Conservation (phyloP, 2,329 filamentous ascomycete genomes). For the Piedraia hortae region DNA sequence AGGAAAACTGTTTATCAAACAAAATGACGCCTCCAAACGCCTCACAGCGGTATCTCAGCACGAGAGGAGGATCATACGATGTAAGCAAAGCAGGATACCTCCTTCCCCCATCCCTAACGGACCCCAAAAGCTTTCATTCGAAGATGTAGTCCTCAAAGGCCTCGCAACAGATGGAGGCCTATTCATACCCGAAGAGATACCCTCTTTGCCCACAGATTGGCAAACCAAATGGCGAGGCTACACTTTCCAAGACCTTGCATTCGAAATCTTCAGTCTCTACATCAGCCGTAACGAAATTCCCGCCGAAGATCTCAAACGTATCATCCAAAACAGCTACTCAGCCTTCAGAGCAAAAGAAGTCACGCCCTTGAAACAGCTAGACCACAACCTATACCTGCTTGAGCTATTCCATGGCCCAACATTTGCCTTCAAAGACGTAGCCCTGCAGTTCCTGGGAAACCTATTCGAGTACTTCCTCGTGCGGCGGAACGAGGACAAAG, state of each 20-base stretch:
- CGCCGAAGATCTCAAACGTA: slow-evolving; percentile 45
- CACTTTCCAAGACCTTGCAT: slow-evolving; percentile 56
- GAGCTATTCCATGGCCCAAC: slow-evolving; percentile 93
- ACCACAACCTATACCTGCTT: slow-evolving; percentile 49
- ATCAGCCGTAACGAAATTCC: slow-evolving; percentile 68
- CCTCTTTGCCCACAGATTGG: slow-evolving; percentile 34
- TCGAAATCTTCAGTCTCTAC: slow-evolving; percentile 64
- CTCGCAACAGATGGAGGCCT: slow-evolving; percentile 67
- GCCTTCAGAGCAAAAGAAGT: slow-evolving; percentile 62
- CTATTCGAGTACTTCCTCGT: slow-evolving; percentile 73
- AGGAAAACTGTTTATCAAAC: too few relatives aligned
- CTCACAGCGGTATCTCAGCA: slow-evolving; percentile 35
- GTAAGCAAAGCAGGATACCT: too few relatives aligned
- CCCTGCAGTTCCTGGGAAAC: slow-evolving; percentile 85
- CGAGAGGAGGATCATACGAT: slow-evolving; percentile 33
- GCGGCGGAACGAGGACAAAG: slow-evolving; percentile 42
- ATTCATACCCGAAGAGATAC: slow-evolving; percentile 67
- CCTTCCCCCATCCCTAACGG: too few relatives aligned
- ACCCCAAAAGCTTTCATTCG: slow-evolving; percentile 83
- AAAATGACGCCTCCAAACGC: slow-evolving; percentile 15
- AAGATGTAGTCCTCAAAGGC: slow-evolving; percentile 72
- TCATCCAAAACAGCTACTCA: slow-evolving; percentile 63
- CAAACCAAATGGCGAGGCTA: slow-evolving; percentile 46
- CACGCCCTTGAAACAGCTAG: slow-evolving; percentile 50
- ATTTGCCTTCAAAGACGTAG: slow-evolving; percentile 87